Evolutionary conservation across 2,329 filamentous ascomycete species (phyloP).

Genomic region (Sporothrix globosa): DNA sequence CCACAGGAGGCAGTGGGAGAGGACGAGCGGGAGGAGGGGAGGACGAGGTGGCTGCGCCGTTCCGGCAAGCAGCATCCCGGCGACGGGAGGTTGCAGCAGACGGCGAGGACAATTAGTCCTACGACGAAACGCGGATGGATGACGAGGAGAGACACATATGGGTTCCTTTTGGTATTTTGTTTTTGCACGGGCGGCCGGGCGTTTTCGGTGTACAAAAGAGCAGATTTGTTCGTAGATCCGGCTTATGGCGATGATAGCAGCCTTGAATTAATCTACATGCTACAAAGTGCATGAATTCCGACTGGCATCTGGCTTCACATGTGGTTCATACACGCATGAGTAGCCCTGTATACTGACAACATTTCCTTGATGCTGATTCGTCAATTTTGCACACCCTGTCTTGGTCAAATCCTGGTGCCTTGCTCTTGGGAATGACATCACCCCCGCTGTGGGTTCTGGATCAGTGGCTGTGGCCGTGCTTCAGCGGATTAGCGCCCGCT

Average conservation of each 20-base stretch:
- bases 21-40: slow-evolving; percentile 37
- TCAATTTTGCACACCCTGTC: neutral
- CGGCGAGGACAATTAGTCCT: neutral
- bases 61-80: slow-evolving; percentile 19
- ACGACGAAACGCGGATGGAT: neutral
- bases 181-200: neutral
- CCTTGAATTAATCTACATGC: neutral
- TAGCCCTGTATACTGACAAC: neutral
- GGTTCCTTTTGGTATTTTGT: neutral
- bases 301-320: no score
- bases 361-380: slow-evolving; percentile 4
- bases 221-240: neutral
- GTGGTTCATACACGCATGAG: no score
- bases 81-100: neutral
- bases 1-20: slow-evolving; percentile 1
- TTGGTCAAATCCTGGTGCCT: slow-evolving; percentile 16
- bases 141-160: neutral
- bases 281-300: no score
- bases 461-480: no score
- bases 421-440: slow-evolving; percentile 16
- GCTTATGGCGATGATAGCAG: neutral
- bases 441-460: neutral
- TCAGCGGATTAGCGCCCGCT: slow-evolving; percentile 17
- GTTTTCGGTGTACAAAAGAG: slow-evolving; percentile 15
- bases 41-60: slow-evolving; percentile 31